A percentile compares a stretch with the other conserved stretches of the same genome.
phyloP scores from a whole-genome alignment of 768 basidiomycete genomes.

The Kwoniella mangroviensis region DNA sequence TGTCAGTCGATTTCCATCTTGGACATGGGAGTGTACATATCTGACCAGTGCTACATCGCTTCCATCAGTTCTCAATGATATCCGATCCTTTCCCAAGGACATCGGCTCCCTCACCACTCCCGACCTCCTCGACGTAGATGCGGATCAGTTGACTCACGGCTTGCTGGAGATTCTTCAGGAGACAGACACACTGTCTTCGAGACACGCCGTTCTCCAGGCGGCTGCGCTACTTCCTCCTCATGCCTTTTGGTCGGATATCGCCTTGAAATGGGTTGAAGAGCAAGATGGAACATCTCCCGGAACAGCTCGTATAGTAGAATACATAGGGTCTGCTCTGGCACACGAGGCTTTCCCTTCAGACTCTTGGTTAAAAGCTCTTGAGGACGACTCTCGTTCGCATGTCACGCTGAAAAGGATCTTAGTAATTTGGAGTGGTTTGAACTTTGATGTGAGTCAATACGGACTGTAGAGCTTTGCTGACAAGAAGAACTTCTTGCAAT shows the following conservation, averaged over 20 bases:
- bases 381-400: not conserved
- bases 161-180: not conserved
- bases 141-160: not conserved
- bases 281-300: not conserved
- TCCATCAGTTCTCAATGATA: conserved; percentile 10
- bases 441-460: conserved; percentile 25
- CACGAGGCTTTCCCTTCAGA: conserved; percentile 1
- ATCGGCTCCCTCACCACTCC: conserved; percentile 5
- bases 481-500: conserved; percentile 14
- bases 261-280: conserved; percentile 6
- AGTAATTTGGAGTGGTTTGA: conserved; percentile 14
- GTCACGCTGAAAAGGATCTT: conserved; percentile 7
- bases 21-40: not conserved
- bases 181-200: not conserved
- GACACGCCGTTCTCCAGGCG: conserved; percentile 20
- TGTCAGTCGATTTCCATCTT: not conserved
- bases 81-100: conserved; percentile 12
- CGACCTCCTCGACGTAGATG: not conserved
- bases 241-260: not conserved
- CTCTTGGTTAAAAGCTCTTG: conserved; percentile 5
- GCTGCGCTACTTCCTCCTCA: not conserved
- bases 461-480: not conserved
- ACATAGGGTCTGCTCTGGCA: not conserved
- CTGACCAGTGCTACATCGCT: not conserved
- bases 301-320: not conserved